A percentile compares a stretch with the other conserved stretches of the same genome.
These are phyloP conservation scores for Magnolia changhungtana DNA, from an alignment of 164 flowering plant genomes.

Conservation along the genomic window DNA sequence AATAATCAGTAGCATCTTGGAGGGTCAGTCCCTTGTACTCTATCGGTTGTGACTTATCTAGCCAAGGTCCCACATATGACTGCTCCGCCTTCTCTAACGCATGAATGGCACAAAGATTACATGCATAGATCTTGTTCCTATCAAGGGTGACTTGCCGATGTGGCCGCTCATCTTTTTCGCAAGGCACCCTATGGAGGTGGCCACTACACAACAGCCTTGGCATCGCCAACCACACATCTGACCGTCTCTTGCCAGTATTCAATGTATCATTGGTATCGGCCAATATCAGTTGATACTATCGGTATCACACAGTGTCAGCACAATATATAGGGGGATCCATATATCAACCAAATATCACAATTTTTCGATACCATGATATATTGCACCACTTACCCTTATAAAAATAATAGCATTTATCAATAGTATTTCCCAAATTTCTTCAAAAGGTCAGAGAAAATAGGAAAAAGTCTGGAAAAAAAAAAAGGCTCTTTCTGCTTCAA, in stretches of 20 bases:
- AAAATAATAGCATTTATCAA: no score
- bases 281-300: no score
- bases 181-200: conserved; percentile 91
- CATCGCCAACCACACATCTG: conserved; percentile 93
- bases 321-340: neutral
- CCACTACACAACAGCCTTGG: conserved; percentile 83
- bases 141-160: conserved; percentile 90
- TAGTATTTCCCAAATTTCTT: no score
- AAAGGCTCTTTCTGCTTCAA: no score
- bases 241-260: conserved; percentile 90
- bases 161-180: conserved; percentile 91
- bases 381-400: neutral
- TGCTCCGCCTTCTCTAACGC: conserved; percentile 96
- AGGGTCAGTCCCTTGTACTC: conserved; percentile 81
- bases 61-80: conserved; percentile 82
- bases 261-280: neutral
- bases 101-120: conserved; percentile 83
- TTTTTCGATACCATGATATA: neutral
- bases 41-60: conserved; percentile 89
- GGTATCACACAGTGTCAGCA: no score
- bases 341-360: conserved; percentile 1
- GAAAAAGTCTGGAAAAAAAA: no score
- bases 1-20: conserved; percentile 79
- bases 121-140: conserved; percentile 93
- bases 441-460: no score